Base-by-base conservation (phyloP, 352 stramenopile species). In the Globisporangium mamillatum region DNA sequence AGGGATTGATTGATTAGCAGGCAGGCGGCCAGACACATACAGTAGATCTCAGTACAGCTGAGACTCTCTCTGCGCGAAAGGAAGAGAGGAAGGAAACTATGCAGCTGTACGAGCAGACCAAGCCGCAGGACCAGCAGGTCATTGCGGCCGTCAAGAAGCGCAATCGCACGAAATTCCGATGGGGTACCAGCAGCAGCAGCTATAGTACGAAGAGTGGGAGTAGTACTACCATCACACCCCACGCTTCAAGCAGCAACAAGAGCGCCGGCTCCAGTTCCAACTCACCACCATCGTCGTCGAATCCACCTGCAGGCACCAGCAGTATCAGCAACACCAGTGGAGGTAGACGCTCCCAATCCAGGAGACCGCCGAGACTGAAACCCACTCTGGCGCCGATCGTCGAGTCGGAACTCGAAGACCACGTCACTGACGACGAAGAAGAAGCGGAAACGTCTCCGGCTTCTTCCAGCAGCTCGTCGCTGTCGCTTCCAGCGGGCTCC, bases 331-430 rank as follows among this genome's bases (percentile, higher is more conserved):
- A 50, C 7, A 22, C 5, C 18, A 52, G 18, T 6, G 18, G 44
- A 10, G 18, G 44, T 22, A 53, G 25, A 27, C 27, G 29, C 29
- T 46, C 55, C 18, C 55, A 25, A 18, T 46, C 29, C 55, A 12
- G 1, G 8, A 12, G 27, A 38, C 55, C 29, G 16, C 16, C 25
- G 25, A 50, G 34, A 10, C 36, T 56, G 4, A 54, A 61, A 12
- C 48, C 55, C 27, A 46, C 44, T 25, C 52, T 71, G 25, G 8
- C 58, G 8, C 52, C 48, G 29, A 71, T 71, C 50, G 4, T 44
- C 58, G 66, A 71, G 48, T 71, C 66, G 24, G 66, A 60, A 16
- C 52, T 71, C 18, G 66, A 71, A 61, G 66, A 57, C 60, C 53
- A 36, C 14, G 34, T 36, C 18, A 65, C 56, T 36, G 58, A 66